These are phyloP conservation scores for Amanita molliuscula DNA, from an alignment of 768 basidiomycete species.

Conservation along the genomic window DNA sequence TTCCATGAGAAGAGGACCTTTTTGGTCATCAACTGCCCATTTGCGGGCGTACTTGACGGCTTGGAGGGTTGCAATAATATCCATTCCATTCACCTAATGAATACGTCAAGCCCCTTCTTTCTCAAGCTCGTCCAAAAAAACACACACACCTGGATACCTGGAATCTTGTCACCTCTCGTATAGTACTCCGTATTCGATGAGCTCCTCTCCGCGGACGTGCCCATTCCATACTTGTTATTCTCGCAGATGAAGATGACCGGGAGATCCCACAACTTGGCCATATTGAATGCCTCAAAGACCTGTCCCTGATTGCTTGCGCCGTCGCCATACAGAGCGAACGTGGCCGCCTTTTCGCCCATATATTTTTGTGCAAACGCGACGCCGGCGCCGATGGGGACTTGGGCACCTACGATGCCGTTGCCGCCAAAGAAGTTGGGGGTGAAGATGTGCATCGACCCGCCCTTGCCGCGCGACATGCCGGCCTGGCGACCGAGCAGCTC, in stretches of 20 bases:
- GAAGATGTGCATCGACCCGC: constrained; percentile 99
- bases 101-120: background rate
- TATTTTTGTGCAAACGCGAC: constrained; percentile 94
- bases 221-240: constrained; percentile 99
- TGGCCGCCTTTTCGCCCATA: constrained; percentile 54
- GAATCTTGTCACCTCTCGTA: constrained; percentile 94
- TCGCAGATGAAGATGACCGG: constrained; percentile 94
- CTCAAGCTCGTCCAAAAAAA: background rate
- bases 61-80: constrained; percentile 83
- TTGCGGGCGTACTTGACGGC: constrained; percentile 81
- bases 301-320: constrained; percentile 98
- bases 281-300: constrained; percentile 97
- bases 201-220: constrained; percentile 88
- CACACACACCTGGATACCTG: constrained; percentile 74
- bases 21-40: constrained; percentile 74
- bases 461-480: constrained; percentile 96
- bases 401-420: constrained; percentile 98
- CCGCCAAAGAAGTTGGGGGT: constrained; percentile 97
- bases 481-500: constrained; percentile 85
- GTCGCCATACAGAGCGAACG: constrained; percentile 94
- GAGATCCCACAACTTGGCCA: constrained; percentile 96
- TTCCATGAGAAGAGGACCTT: constrained; percentile 89
- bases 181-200: constrained; percentile 94
- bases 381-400: constrained; percentile 94
- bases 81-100: constrained; percentile 90